phyloP scores from a whole-genome alignment of 2,329 filamentous ascomycete genomes.

The Diplodia sapinea region DNA sequence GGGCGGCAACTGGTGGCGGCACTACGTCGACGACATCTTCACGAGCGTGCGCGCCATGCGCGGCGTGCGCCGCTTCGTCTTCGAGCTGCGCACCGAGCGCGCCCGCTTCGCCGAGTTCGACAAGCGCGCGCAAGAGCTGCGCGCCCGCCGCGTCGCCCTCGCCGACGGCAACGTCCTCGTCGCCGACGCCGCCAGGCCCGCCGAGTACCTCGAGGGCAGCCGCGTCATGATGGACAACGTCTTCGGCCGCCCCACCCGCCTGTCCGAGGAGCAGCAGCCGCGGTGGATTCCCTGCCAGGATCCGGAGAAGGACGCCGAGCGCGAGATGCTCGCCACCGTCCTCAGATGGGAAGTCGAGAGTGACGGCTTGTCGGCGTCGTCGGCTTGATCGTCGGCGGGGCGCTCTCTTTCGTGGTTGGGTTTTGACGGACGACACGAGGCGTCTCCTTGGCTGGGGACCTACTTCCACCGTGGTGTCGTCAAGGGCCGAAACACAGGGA shows the following conservation, averaged over 20 bases:
- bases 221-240: slow-evolving; percentile 18
- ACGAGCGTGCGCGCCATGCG: slow-evolving; percentile 1
- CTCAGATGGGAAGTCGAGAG: neutral
- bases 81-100: slow-evolving; percentile 15
- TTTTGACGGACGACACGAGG: neutral
- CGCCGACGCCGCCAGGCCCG: neutral
- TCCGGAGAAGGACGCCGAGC: slow-evolving; percentile 2
- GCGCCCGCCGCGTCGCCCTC: neutral
- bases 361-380: neutral
- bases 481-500: too few species aligned
- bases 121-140: slow-evolving; percentile 5
- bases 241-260: neutral
- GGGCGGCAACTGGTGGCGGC: neutral
- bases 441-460: neutral
- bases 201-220: slow-evolving; percentile 2
- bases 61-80: neutral
- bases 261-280: slow-evolving; percentile 6
- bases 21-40: slow-evolving; percentile 15
- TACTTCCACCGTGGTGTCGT: neutral
- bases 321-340: slow-evolving; percentile 23
- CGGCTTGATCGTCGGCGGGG: neutral
- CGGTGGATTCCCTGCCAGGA: slow-evolving; percentile 14
- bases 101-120: slow-evolving; percentile 11
- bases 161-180: neutral
- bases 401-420: neutral